Base-by-base conservation (phyloP, 148 eudicot genomes). In the Arctostaphylos glauca region DNA sequence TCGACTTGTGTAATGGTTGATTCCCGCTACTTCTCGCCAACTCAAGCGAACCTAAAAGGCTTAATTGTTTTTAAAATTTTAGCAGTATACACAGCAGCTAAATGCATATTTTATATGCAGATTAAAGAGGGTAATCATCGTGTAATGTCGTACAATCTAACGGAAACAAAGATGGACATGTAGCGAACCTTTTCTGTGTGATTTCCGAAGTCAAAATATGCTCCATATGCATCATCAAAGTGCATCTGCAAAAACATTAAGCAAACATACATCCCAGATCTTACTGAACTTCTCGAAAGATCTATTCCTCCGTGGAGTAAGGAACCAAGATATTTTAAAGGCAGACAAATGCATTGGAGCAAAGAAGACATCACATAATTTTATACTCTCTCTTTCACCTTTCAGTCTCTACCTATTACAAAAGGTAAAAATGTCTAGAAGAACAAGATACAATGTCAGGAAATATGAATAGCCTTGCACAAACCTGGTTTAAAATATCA, bases 401-500 rank as follows among this genome's bases (percentile, higher is more conserved):
- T 38, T 60, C 60, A 76, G 10, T 66, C 71, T 66, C 71, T 66
- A 67, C 58, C 19, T 48, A 77, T 16, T 15, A 43, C n/a, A 52
- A 80, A 67, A 12, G 59, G 41, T 80, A 23, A 31, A 23, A 60
- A 5, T 15, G 7, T 47, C 53, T 9, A 47, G 19, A 53, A 6
- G 43, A 67, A 50, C 9, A 41, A 38, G 38, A 49, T 46, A 71
- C 23, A 55, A 44, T 59, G 23, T 78, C 19, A n/a, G 46, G 60
- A 15, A 79, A 16, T 25, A 80, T 48, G 52, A 59, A 41, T n/a
- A 70, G 59, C 76, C 73, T 79, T 67, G 60, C 13, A 80, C 90
- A 47, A 84, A 96, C 99, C 99, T 92, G 86, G 79, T 96, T 96
- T 81, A 96, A 91, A 85, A 89, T 81, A 48, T 91, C 94, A 88